Conservation (phyloP, 495 filamentous ascomycete genomes). For the Penicillium bovifimosum region DNA sequence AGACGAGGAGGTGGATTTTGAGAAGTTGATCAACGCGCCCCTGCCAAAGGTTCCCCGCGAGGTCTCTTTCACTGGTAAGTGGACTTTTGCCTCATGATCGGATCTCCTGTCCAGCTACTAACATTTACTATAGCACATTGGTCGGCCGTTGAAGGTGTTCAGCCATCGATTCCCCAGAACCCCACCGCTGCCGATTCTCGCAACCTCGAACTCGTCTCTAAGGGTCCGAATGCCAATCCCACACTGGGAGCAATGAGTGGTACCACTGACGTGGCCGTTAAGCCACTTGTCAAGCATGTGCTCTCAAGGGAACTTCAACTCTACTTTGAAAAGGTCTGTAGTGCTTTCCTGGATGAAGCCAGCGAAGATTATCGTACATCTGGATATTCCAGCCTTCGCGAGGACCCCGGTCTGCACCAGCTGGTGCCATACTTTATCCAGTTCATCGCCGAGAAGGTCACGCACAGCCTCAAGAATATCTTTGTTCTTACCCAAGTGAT, state of each 20-base stretch:
- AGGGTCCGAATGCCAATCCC: constrained; percentile 79
- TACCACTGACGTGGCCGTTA: constrained; percentile 73
- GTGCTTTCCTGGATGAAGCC: constrained; percentile 75
- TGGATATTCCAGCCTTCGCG: constrained; percentile 70
- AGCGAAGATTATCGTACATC: constrained; percentile 82
- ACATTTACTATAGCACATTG: constrained; percentile 65
- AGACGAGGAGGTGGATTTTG: constrained; percentile 97
- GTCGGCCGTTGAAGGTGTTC: constrained; percentile 93
- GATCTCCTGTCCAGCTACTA: constrained; percentile 10
- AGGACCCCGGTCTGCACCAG: constrained; percentile 90
- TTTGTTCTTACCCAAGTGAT: constrained; percentile 88
- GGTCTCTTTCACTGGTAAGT: constrained; percentile 77
- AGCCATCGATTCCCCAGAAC: constrained; percentile 93
- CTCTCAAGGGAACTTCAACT: constrained; percentile 90
- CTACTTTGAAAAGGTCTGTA: constrained; percentile 94
- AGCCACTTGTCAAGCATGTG: constrained; percentile 89
- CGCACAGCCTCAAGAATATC: constrained; percentile 77
- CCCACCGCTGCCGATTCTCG: constrained; percentile 77
- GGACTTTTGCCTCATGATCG: background rate
- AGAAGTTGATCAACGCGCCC: constrained; percentile 95
- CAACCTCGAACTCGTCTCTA: constrained; percentile 77
- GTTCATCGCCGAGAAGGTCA: constrained; percentile 91
- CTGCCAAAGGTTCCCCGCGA: constrained; percentile 94
- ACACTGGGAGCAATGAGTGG: constrained; percentile 77
- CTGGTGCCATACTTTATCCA: constrained; percentile 92